Evolutionary conservation across 2,329 filamentous ascomycete genomes (phyloP).

Genomic region (Colletotrichum simmondsii): DNA sequence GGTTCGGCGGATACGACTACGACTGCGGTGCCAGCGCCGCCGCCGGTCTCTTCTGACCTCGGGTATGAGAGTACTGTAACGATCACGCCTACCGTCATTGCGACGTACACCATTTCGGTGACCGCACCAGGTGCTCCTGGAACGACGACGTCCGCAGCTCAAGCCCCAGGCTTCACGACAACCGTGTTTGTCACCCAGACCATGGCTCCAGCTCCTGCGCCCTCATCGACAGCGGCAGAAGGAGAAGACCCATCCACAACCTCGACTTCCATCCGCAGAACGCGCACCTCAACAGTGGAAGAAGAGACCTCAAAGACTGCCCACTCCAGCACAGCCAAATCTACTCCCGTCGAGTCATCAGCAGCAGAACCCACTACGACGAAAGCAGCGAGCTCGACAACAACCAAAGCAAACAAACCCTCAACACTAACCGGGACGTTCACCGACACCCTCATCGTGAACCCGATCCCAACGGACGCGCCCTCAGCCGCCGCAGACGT

Average conservation of each 20-base stretch:
- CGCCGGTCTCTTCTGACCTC: neutral
- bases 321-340: neutral
- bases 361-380: neutral
- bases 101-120: conserved; percentile 29
- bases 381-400: neutral
- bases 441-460: conserved; percentile 28
- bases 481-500: neutral
- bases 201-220: neutral
- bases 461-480: conserved; percentile 18
- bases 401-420: neutral
- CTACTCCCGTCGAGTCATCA: neutral
- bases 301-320: neutral
- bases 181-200: conserved; percentile 30
- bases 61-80: conserved; percentile 20
- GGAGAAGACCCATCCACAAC: conserved; percentile 23
- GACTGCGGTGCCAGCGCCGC: neutral
- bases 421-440: neutral
- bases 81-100: conserved; percentile 22
- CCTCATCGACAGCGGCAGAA: conserved; percentile 4
- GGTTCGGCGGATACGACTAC: conserved; percentile 10
- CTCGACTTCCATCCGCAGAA: conserved; percentile 7
- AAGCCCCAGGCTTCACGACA: conserved; percentile 6
- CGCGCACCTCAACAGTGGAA: conserved; percentile 3
- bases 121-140: conserved; percentile 6
- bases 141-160: neutral